Percentiles rank a stretch among this genome's conserved stretches.
Conservation (phyloP, 2,329 filamentous ascomycete species). For the Aspergillus quadricinctus region DNA sequence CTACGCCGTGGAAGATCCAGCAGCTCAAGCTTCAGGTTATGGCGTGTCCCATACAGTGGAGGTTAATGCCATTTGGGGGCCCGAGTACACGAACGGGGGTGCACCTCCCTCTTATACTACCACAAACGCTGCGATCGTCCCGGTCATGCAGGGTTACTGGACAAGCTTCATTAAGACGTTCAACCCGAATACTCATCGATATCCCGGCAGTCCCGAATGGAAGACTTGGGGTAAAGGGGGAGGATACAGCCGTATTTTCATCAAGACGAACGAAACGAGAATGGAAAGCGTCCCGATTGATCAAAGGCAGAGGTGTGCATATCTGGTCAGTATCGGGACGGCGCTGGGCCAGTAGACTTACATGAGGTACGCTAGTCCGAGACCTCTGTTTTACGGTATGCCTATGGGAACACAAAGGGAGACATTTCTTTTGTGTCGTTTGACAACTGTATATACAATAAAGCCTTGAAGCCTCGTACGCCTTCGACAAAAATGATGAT, state of each 20-base stretch:
- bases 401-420: neutral
- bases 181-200: slow-evolving; percentile 59
- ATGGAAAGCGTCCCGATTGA: slow-evolving; percentile 44
- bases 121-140: slow-evolving; percentile 55
- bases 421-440: neutral
- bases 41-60: slow-evolving; percentile 68
- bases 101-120: slow-evolving; percentile 54
- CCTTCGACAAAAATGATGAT: neutral
- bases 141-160: slow-evolving; percentile 67
- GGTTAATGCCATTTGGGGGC: slow-evolving; percentile 63
- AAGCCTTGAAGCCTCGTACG: neutral
- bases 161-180: slow-evolving; percentile 64
- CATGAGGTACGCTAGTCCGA: neutral
- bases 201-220: slow-evolving; percentile 50
- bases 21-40: slow-evolving; percentile 48
- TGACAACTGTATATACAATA: slow-evolving; percentile 7
- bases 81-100: slow-evolving; percentile 47
- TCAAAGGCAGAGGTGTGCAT: slow-evolving; percentile 45
- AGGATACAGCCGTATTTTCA: slow-evolving; percentile 37
- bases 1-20: slow-evolving; percentile 62
- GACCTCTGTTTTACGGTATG: neutral
- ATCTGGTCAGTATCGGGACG: slow-evolving; percentile 47
- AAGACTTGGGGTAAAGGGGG: slow-evolving; percentile 35
- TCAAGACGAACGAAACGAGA: slow-evolving; percentile 42
- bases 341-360: slow-evolving; percentile 42